Evolutionary conservation across 2,329 filamentous ascomycete species (phyloP), one percentile per base, ranked within the genome.

Genomic region (Aureobasidium sp.): DNA sequence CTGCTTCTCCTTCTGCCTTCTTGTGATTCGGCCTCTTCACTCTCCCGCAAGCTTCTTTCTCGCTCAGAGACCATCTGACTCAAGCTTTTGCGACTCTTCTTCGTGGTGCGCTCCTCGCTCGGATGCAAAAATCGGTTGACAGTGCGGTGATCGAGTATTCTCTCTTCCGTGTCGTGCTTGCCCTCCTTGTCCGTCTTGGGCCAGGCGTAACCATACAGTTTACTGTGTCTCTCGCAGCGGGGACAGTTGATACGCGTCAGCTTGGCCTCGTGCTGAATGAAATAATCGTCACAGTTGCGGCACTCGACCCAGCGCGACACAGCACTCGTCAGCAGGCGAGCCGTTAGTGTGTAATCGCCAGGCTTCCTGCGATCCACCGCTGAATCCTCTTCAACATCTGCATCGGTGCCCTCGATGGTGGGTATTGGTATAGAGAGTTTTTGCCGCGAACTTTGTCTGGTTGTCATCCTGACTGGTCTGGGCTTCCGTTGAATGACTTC

Each of bases 121-220:
- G 85, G 79, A 27, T 85, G 82, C 6, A 97, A 76, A 69, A 96
- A 97, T 0, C 93, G 87, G 73, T 97, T 89, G 3, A 97, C 82
- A 0, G 82, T 86, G n/a, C 93, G 82, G 70, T 97, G 92, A 71
- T 97, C 93, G 63, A 94, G 80, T 0, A 96, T 78, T 6, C 85
- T 74, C 67, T 85, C 79, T 65, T 85, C 81, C 9, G 83, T 86
- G 71, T 97, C 94, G 22, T 82, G 74, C 17, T 85, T 84, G 0
- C 90, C 90, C 29, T 88, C 85, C 64, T 82, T 88, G 63, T 96
- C 89, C 0, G 94, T 97, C 78, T 99, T 97, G 6, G 94, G 94
- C 94, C 94, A 99, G 62, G 88, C 81, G 70, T 89, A 97, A 0
- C 95, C 95, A 72, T 97, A 99, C 0, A 99, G 78, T 77, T 96